Evolutionary conservation across 2,329 filamentous ascomycete genomes (phyloP).

Genomic region (Colletotrichum cereale): DNA sequence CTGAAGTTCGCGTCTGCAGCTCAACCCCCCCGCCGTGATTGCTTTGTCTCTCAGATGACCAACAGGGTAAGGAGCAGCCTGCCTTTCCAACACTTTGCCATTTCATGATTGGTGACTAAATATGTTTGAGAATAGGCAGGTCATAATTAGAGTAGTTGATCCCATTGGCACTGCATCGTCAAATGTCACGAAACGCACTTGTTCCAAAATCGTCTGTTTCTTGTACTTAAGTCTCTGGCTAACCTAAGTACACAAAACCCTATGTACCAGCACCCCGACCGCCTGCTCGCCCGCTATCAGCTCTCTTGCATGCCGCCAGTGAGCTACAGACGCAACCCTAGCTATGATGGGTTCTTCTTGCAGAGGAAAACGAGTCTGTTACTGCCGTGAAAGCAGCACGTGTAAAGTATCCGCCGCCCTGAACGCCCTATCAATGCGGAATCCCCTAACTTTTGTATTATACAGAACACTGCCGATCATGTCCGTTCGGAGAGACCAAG

Average conservation of each 20-base stretch:
- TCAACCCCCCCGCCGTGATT: too few species aligned
- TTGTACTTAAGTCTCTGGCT: not conserved
- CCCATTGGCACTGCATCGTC: not conserved
- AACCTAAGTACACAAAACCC: not conserved
- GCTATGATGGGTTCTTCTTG: not conserved
- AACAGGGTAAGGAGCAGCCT: not conserved
- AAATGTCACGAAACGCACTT: not conserved
- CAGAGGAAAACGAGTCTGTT: not conserved
- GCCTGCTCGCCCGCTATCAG: not conserved
- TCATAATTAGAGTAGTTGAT: not conserved
- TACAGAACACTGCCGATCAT: constrained; percentile 22
- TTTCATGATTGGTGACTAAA: not conserved
- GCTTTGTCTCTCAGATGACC: too few species aligned
- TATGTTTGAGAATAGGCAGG: not conserved
- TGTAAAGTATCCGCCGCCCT: constrained; percentile 18
- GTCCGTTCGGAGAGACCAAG: not conserved
- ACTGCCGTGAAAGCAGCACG: not conserved
- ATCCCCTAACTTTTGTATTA: constrained; percentile 32
- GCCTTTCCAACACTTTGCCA: not conserved
- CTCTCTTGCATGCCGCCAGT: not conserved
- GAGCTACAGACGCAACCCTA: constrained; percentile 1
- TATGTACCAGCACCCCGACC: not conserved
- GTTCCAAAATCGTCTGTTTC: not conserved
- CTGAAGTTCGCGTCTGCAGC: not conserved
- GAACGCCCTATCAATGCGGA: constrained; percentile 34